phyloP scores from a whole-genome alignment of 345 rosid species.

The Rubroshorea leprosula region DNA sequence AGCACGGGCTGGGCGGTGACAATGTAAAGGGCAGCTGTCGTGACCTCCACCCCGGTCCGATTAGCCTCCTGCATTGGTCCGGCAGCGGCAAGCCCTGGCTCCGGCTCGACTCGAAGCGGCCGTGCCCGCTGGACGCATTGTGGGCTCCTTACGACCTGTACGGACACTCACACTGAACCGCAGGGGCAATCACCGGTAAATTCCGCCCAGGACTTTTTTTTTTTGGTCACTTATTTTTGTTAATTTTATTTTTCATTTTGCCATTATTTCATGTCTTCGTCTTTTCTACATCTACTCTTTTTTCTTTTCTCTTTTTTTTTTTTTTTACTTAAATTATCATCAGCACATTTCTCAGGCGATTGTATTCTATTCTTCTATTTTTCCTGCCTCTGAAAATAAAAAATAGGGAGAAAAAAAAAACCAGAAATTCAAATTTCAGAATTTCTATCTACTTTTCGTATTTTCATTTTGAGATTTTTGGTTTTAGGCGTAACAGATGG shows the following conservation, averaged over 20 bases:
- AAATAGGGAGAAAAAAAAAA: background rate
- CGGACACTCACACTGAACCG: slow-evolving; percentile 40
- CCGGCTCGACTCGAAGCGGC: slow-evolving; percentile 67
- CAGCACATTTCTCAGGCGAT: slow-evolving; percentile 23
- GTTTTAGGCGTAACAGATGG: background rate
- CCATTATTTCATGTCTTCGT: background rate
- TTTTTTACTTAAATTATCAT: slow-evolving; percentile 13
- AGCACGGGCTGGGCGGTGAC: slow-evolving; percentile 94
- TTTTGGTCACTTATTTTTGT: background rate
- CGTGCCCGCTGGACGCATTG: slow-evolving; percentile 78
- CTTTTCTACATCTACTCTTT: too few relatives aligned
- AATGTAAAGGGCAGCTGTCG: slow-evolving; percentile 92
- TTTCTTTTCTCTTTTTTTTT: background rate
- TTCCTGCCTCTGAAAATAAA: slow-evolving; percentile 18
- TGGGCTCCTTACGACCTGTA: slow-evolving; percentile 90
- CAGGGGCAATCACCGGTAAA: slow-evolving; percentile 20
- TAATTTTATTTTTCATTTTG: background rate
- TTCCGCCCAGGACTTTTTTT: slow-evolving; percentile 10
- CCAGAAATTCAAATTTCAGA: background rate
- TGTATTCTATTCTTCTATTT: slow-evolving; percentile 34
- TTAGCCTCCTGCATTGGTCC: slow-evolving; percentile 95
- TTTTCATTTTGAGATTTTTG: background rate
- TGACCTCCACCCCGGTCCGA: slow-evolving; percentile 84
- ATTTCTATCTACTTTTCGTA: background rate
- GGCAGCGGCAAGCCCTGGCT: slow-evolving; percentile 99